phyloP scores from a whole-genome alignment of 352 stramenopile species.

The Pythium phragmitis region DNA sequence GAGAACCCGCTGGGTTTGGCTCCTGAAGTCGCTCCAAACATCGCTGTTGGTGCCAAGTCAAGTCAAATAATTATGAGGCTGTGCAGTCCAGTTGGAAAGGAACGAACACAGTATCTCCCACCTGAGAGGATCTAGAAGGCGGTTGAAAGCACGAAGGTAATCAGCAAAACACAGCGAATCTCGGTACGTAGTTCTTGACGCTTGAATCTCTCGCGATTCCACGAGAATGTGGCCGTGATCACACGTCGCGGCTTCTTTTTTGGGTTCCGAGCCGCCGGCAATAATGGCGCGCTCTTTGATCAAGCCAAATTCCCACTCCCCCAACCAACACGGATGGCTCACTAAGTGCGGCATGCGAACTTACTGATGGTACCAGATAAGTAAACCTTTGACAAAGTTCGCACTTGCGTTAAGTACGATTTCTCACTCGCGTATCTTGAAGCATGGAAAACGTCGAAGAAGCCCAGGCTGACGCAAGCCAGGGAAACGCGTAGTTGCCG shows the following conservation, averaged over 20 bases:
- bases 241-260: neutral
- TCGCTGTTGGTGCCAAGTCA: constrained; percentile 12
- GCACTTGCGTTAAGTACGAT: constrained; percentile 1
- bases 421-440: constrained; percentile 10
- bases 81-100: neutral
- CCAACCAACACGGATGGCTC: neutral
- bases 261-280: neutral
- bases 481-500: constrained; percentile 2
- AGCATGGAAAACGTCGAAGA: constrained; percentile 18
- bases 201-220: neutral
- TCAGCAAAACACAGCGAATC: neutral
- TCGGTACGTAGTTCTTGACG: neutral
- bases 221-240: neutral
- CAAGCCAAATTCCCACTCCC: neutral
- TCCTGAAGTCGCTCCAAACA: constrained; percentile 52
- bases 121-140: neutral
- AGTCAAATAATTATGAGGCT: neutral
- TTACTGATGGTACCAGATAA: neutral
- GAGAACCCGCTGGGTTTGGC: constrained; percentile 40
- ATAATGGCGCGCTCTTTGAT: neutral
- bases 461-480: neutral
- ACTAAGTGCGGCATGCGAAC: constrained; percentile 9
- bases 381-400: constrained; percentile 2
- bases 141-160: neutral
- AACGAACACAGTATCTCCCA: neutral